Percentiles rank a stretch among this genome's conserved stretches.
phyloP scores from a whole-genome alignment of 116 monocot species.

The Dioscorea cayenensis region DNA sequence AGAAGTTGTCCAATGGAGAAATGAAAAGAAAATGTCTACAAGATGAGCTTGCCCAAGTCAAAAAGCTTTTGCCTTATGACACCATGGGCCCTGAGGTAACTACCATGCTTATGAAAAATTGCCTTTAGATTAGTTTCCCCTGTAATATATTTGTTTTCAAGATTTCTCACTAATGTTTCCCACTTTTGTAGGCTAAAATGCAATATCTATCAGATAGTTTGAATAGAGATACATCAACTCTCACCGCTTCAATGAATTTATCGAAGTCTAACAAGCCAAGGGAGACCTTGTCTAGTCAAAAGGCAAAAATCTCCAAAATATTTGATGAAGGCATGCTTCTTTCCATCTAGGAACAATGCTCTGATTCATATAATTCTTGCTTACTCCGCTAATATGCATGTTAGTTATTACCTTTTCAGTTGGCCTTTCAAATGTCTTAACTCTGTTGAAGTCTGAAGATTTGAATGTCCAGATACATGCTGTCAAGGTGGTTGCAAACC shows the following conservation, averaged over 20 bases:
- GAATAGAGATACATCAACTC: constrained; percentile 7
- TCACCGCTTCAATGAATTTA: constrained; percentile 10
- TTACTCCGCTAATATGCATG: constrained; percentile 12
- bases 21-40: constrained; percentile 50
- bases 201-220: constrained; percentile 10
- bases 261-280: constrained; percentile 32
- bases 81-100: constrained; percentile 31
- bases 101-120: not conserved
- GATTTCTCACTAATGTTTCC: not conserved
- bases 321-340: constrained; percentile 45
- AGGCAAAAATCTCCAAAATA: constrained; percentile 40
- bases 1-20: constrained; percentile 52
- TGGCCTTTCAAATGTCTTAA: constrained; percentile 58
- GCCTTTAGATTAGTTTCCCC: not conserved
- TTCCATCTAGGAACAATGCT: not conserved
- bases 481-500: constrained; percentile 73
- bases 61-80: constrained; percentile 15
- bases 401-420: constrained; percentile 32
- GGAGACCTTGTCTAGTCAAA: constrained; percentile 40
- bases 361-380: not conserved
- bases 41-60: constrained; percentile 44
- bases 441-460: constrained; percentile 60
- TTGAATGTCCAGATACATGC: constrained; percentile 66
- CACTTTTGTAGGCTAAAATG: constrained; percentile 20
- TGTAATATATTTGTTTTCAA: not conserved